Evolutionary conservation across 2,329 filamentous ascomycete genomes (phyloP), one percentile per base, ranked within the genome.

Genomic region (Aschersonia sp.): DNA sequence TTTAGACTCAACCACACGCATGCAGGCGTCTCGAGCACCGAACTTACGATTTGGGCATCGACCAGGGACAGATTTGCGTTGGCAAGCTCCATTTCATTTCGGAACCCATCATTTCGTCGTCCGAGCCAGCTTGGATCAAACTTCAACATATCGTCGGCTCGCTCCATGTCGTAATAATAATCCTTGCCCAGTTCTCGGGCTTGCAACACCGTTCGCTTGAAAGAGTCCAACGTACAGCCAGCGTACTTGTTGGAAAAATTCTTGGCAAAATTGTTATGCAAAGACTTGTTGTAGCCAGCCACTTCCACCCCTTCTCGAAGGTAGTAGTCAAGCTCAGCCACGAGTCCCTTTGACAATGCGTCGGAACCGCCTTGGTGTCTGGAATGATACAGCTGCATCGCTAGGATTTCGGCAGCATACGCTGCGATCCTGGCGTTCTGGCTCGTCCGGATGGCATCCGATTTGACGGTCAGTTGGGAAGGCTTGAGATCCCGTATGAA

Each of bases 41-140:
- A 40, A 69, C 81, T 66, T 71, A 86, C 81, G 54, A 92, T 82
- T 68, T 98, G 88, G 30, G 90, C 86, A 62, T 97, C 88, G 35
- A 98, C 87, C 35, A 95, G 71, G 30, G 89, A 94, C 46, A 98
- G 64, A 63, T 98, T 97, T 52, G 84, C 70, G 62, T 98, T 98
- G 42, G 90, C 92, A 51, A 81, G 80, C 57, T 82, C 78, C 65
- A 98, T 83, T 60, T 98, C 92, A 45, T 78, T 76, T 52, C 77
- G 75, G 65, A 94, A 94, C 0, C 89, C 89, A 56, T 83, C 76
- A 47, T 78, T 75, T 54, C 69, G 73, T 54, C 69, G 72, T 42
- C 83, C 83, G 47, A 69, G 69, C 92, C 92, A 98, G 40, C 81
- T 80, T 48, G 78, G 72, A 61, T 95, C 85, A 57, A 85, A 86